Percentiles rank a stretch among this genome's conserved stretches.
Conservation (phyloP, 2,329 filamentous ascomycete genomes). For the Trichophyton mentagrophytes region DNA sequence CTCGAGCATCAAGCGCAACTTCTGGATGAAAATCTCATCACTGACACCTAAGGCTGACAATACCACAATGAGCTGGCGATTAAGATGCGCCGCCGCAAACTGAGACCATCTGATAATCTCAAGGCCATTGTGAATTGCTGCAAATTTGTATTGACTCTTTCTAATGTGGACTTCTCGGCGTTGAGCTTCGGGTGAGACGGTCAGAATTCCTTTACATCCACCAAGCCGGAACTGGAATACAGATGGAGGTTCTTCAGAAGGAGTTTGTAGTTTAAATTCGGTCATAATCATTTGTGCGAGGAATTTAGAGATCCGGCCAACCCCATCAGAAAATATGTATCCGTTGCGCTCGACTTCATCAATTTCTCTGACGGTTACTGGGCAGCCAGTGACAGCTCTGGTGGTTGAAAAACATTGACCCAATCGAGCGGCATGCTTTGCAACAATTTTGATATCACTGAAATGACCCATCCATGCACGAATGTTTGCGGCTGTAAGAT, state of each 20-base stretch:
- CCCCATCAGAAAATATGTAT: conserved; percentile 76
- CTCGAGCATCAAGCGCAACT: conserved; percentile 54
- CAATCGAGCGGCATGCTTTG: conserved; percentile 76
- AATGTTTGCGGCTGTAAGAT: conserved; percentile 61
- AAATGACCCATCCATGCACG: conserved; percentile 81
- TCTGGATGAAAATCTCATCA: conserved; percentile 51
- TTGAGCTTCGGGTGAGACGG: conserved; percentile 56
- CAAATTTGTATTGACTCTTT: conserved; percentile 79
- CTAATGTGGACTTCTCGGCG: conserved; percentile 63
- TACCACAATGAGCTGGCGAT: conserved; percentile 82
- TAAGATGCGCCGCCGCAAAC: conserved; percentile 65
- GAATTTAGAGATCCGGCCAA: conserved; percentile 77
- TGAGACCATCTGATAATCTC: conserved; percentile 77
- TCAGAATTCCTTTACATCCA: conserved; percentile 81
- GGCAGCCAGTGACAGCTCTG: conserved; percentile 53
- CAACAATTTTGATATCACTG: conserved; percentile 64
- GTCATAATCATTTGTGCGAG: conserved; percentile 60
- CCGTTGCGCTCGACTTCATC: conserved; percentile 57
- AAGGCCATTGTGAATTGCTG: conserved; percentile 53
- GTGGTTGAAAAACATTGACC: conserved; percentile 97
- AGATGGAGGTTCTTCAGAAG: conserved; percentile 51
- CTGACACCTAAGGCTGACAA: conserved; percentile 64
- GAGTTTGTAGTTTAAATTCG: conserved; percentile 51
- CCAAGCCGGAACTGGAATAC: conserved; percentile 86
- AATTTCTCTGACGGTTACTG: conserved; percentile 46